Conservation (phyloP, 257 asterid genomes). For the Gentiana macrophylla region DNA sequence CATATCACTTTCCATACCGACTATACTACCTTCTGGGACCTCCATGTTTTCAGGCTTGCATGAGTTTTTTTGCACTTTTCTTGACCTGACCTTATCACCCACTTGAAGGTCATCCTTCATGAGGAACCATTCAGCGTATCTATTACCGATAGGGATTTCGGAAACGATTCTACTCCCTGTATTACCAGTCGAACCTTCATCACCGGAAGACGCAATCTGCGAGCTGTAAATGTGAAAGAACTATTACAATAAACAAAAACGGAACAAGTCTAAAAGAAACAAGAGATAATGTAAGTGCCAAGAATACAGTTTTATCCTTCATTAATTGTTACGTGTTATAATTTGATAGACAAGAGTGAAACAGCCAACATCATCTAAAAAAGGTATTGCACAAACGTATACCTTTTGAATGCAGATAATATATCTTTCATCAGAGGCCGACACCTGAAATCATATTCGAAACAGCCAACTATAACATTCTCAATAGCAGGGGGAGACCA, state of each 20-base stretch:
- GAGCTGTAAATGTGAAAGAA: slow-evolving; percentile 37
- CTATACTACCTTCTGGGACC: slow-evolving; percentile 59
- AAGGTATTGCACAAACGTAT: slow-evolving; percentile 7
- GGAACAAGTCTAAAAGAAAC: too few species aligned
- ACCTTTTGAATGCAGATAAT: slow-evolving; percentile 73
- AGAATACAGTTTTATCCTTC: not conserved
- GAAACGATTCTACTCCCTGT: slow-evolving; percentile 30
- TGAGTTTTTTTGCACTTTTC: slow-evolving; percentile 45
- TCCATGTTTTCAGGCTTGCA: slow-evolving; percentile 61
- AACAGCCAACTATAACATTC: slow-evolving; percentile 70
- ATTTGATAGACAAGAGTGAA: not conserved
- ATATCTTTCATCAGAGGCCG: slow-evolving; percentile 85
- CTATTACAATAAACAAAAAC: too few species aligned
- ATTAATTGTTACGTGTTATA: not conserved
- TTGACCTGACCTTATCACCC: slow-evolving; percentile 71
- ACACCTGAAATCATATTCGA: slow-evolving; percentile 72
- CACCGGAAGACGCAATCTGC: slow-evolving; percentile 35
- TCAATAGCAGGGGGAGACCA: slow-evolving; percentile 86
- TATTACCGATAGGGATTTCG: slow-evolving; percentile 38
- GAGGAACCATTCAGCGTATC: slow-evolving; percentile 69
- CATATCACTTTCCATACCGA: slow-evolving; percentile 60
- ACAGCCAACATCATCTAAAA: too few species aligned
- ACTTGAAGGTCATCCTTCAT: slow-evolving; percentile 72
- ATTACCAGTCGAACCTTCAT: slow-evolving; percentile 39
- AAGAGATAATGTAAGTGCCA: not conserved